Base-by-base conservation (phyloP, 352 stramenopile species). In the Pythium coloratum region DNA sequence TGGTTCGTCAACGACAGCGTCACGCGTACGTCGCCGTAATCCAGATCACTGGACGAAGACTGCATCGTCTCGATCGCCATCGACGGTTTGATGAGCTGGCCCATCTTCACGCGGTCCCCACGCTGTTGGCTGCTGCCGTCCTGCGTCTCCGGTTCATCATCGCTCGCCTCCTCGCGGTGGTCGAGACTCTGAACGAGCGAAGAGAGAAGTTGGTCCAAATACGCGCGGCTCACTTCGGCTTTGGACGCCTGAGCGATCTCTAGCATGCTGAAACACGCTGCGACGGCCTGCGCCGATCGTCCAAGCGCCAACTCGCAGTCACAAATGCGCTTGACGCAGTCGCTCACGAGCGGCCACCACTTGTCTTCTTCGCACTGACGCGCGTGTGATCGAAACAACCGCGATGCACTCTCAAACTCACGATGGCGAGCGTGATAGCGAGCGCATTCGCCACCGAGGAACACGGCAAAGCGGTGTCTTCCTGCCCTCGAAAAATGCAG, bases 281-380 rank as follows among this genome's bases (percentile, higher is more conserved):
- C 72, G 1, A 90, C 76, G 0, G 83, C 76, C 59, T 91, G 78
- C 4, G 80, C 73, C 5, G 77, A 78, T 14, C 80, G 76, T 10
- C 81, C 82, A 2, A 90, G 67, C 16, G 75, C 74, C 13, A 92
- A 56, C 54, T 92, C 81, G 6, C 78, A 66, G 20, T 73, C 76
- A 62, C 81, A 92, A 47, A 93, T 88, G 53, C 72, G 70, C 2
- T 70, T 77, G 10, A 88, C 73, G 55, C 73, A 88, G 51, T 77
- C 76, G 34, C 71, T 73, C 59, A 86, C 81, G 13, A 92, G 82
- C 2, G 28, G 36, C 77, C 79, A 90, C 86, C 86, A 95, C 12
- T 89, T 86, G 68, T 95, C 86, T 67, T 90, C 81, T 58, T 92
- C 75, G 47, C 81, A 90, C 69, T 92, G 86, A 5, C 81, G 77